Percentiles rank a stretch among this genome's conserved stretches.
These are phyloP conservation scores for Zymoseptoria brevis DNA, from an alignment of 2,329 filamentous ascomycete species.

Conservation along the genomic window DNA sequence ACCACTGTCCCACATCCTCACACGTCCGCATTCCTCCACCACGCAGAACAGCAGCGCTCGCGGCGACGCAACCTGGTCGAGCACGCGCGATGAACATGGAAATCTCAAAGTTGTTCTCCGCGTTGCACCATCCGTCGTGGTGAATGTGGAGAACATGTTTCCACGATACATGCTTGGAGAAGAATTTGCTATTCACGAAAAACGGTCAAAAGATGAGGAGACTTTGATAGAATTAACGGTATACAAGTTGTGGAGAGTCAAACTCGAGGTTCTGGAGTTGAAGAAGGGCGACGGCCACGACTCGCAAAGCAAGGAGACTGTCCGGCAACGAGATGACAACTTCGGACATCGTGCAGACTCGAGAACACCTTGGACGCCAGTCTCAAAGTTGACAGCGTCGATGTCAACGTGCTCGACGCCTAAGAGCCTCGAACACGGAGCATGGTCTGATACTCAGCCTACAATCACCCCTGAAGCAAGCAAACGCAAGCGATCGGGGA, in stretches of 20 bases:
- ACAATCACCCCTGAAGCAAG: background rate
- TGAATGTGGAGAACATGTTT: background rate
- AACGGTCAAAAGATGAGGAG: background rate
- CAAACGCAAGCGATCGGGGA: background rate
- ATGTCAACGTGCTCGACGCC: too few species aligned
- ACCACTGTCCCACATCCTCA: background rate
- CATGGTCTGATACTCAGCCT: background rate
- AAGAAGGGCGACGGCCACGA: too few species aligned
- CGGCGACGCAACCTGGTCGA: background rate
- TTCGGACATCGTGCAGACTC: background rate
- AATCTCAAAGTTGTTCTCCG: background rate
- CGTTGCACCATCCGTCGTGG: background rate
- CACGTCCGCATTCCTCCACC: background rate
- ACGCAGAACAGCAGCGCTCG: background rate
- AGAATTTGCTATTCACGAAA: background rate
- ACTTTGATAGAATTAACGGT: background rate
- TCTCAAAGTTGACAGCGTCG: background rate
- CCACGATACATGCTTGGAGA: background rate
- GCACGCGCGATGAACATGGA: background rate
- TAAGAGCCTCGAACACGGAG: background rate
- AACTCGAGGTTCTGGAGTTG: background rate
- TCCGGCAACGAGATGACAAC: background rate
- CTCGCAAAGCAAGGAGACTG: background rate
- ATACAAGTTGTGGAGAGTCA: background rate
- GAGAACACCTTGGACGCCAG: background rate